These are phyloP conservation scores for Scleromitrula shiraiana DNA, from an alignment of 2,329 filamentous ascomycete species.

Conservation along the genomic window DNA sequence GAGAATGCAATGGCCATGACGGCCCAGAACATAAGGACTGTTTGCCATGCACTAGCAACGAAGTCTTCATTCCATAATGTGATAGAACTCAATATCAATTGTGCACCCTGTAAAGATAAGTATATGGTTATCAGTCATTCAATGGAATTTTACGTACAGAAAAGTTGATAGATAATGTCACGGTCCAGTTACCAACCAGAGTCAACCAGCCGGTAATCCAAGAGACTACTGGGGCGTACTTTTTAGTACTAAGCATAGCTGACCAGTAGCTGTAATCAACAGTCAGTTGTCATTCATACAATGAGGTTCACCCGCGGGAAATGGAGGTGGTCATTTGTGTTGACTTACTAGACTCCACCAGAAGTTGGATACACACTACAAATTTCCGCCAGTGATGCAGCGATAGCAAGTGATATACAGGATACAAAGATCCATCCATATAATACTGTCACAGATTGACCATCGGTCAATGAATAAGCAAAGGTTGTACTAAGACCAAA, in stretches of 20 bases:
- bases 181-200: slow-evolving; percentile 66
- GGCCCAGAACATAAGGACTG: slow-evolving; percentile 63
- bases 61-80: slow-evolving; percentile 63
- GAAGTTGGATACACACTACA: slow-evolving; percentile 61
- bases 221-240: slow-evolving; percentile 58
- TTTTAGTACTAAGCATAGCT: slow-evolving; percentile 56
- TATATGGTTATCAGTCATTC: neutral
- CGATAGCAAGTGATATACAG: slow-evolving; percentile 54
- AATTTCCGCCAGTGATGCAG: slow-evolving; percentile 60
- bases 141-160: neutral
- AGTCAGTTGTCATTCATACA: neutral
- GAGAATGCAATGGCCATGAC: slow-evolving; percentile 57
- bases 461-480: slow-evolving; percentile 59
- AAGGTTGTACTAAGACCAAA: slow-evolving; percentile 53
- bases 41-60: slow-evolving; percentile 60
- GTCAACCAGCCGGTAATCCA: slow-evolving; percentile 68
- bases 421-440: slow-evolving; percentile 64
- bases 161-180: slow-evolving; percentile 44
- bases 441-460: slow-evolving; percentile 59
- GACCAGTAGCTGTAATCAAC: slow-evolving; percentile 45
- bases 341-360: slow-evolving; percentile 50
- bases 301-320: neutral
- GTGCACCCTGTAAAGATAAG: slow-evolving; percentile 46
- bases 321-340: neutral
- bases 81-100: slow-evolving; percentile 59